Percentiles rank a stretch among this genome's conserved stretches.
These are phyloP conservation scores for Daucus carota DNA, from an alignment of 129 eudicot genomes.

Conservation along the genomic window DH1_v3.0 NC_030385.2:1324001-1324500, in stretches of 20 bases:
- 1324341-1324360: constrained; percentile 69
- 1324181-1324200: constrained; percentile 48
- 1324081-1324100: no score
- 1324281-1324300: constrained; percentile 60
- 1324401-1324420: constrained; percentile 64
- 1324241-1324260: constrained; percentile 24
- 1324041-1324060: no score
- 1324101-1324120: no score
- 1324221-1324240: constrained; percentile 25
- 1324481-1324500: constrained; percentile 54
- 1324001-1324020: no score
- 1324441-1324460: constrained; percentile 93
- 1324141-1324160: constrained; percentile 63
- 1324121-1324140: constrained; percentile 8
- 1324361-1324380: constrained; percentile 77
- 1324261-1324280: constrained; percentile 57
- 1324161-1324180: constrained; percentile 58
- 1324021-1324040: no score
- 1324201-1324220: constrained; percentile 62
- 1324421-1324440: constrained; percentile 79
- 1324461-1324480: constrained; percentile 43
- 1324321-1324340: constrained; percentile 68
- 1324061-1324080: no score
- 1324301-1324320: constrained; percentile 55
- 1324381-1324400: constrained; percentile 67